These are phyloP conservation scores for Boletus subcaerulescens DNA, from an alignment of 768 basidiomycete genomes.

Conservation along the genomic window DNA sequence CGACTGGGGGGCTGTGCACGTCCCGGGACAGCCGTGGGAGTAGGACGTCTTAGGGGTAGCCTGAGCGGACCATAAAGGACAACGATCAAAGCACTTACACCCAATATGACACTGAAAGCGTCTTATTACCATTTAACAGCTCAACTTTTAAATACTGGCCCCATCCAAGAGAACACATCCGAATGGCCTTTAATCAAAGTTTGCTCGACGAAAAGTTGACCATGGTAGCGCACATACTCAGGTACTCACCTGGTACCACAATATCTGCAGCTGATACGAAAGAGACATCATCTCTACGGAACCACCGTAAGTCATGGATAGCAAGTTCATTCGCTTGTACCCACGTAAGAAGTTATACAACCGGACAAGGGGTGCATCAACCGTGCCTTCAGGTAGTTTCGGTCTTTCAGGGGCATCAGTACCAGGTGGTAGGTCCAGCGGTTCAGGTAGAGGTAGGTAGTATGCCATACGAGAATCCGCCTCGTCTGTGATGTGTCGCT, in stretches of 20 bases:
- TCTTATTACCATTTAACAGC: constrained; percentile 65
- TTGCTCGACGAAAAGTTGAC: background rate
- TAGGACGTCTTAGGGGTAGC: constrained; percentile 36
- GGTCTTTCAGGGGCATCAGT: constrained; percentile 41
- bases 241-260: constrained; percentile 66
- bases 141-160: constrained; percentile 69
- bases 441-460: constrained; percentile 52
- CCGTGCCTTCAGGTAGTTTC: constrained; percentile 54
- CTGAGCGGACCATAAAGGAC: background rate
- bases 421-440: constrained; percentile 40
- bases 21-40: constrained; percentile 28
- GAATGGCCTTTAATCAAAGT: constrained; percentile 48
- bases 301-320: background rate
- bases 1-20: constrained; percentile 29
- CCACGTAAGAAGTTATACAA: constrained; percentile 87
- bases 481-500: constrained; percentile 68
- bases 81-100: constrained; percentile 47
- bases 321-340: constrained; percentile 26
- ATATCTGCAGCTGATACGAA: constrained; percentile 87
- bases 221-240: background rate
- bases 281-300: constrained; percentile 81
- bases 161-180: constrained; percentile 87
- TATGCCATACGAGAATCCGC: constrained; percentile 65
- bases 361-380: constrained; percentile 82
- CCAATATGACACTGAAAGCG: constrained; percentile 82